These are phyloP conservation scores for Lachancea sp. DNA, from an alignment of 805 yeast genomes.

Conservation along the genomic window DNA sequence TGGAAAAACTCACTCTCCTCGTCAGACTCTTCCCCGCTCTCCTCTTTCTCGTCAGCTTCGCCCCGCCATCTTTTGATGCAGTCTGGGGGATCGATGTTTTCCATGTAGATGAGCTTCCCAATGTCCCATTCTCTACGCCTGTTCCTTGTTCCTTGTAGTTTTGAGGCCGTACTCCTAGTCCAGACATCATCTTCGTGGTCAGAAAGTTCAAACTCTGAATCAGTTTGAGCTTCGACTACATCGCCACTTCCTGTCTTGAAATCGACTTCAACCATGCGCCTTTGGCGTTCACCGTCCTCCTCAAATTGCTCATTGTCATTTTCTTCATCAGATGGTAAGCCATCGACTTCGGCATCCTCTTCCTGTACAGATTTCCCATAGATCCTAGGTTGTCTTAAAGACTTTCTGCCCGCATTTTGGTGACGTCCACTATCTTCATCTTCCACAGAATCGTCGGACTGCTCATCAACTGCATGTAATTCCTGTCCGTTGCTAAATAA, in stretches of 20 bases:
- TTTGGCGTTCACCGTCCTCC: constrained; percentile 33
- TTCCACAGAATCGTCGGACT: constrained; percentile 34
- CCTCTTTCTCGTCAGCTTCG: constrained; percentile 42
- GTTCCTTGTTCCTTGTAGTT: constrained; percentile 46
- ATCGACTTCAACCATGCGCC: constrained; percentile 42
- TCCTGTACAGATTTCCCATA: constrained; percentile 48
- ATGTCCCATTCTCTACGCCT: constrained; percentile 64
- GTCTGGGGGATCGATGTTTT: constrained; percentile 67
- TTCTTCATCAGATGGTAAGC: constrained; percentile 39
- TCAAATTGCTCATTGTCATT: constrained; percentile 33
- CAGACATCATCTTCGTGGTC: constrained; percentile 36
- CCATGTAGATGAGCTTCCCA: constrained; percentile 71
- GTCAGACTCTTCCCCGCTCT: constrained; percentile 23
- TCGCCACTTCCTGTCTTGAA: constrained; percentile 37
- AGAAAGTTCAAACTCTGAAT: constrained; percentile 42
- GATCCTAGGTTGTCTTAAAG: constrained; percentile 55
- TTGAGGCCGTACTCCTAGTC: constrained; percentile 47
- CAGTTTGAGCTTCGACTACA: constrained; percentile 43
- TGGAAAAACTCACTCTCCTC: constrained; percentile 46
- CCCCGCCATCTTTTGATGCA: constrained; percentile 66
- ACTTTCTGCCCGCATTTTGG: constrained; percentile 54
- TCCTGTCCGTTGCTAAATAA: constrained; percentile 61
- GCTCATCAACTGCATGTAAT: constrained; percentile 39
- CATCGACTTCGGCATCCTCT: constrained; percentile 41
- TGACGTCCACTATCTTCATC: constrained; percentile 28